Base-by-base conservation (phyloP, 1,284 basidiomycete species). In the Cryptococcus sp. region DNA sequence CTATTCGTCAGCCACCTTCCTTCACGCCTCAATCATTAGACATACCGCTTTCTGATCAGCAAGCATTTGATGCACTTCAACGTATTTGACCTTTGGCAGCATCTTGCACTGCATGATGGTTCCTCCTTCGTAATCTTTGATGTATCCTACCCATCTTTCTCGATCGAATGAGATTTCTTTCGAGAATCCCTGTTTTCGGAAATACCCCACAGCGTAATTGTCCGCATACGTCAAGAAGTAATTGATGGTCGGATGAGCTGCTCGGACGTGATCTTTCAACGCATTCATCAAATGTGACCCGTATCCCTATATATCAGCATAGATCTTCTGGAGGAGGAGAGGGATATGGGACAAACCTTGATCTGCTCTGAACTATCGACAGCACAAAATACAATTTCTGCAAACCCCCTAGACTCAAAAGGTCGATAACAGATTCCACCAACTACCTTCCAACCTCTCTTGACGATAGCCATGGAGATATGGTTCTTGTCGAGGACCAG, bases 41-140 rank as follows among this genome's bases (percentile, higher is more conserved):
- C 75, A 57, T 31, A 80, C 79, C 60, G 93, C 89, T 66, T 91
- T 88, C 74, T 98, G 96, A 60, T 80, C 79, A 1, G 84, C 80
- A 45, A 98, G 78, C 64, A 89, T 84, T 52, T 85, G 85, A 46
- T 83, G 81, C 53, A 91, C 91, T 61, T 88, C 81, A 56, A 96
- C 79, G 67, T 98, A 98, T 67, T 91, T 85, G 58, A 98, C 85
- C 64, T 90, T 88, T 22, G 83, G 85, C 19, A 98, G 77, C 88
- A 98, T 88, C 3, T 86, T 88, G 69, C 96, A 98, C 75, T 96
- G 92, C 94, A 98, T 98, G 77, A 98, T 89, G 43, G 96, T 99
- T n/a, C 92, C 94, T 45, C 96, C 96, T 72, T 99, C 96, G 74
- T 99, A 99, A 73, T 99, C 96, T 75, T 98, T 99, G 83, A 99